A percentile compares a stretch with the other conserved stretches of the same genome.
phyloP scores from a whole-genome alignment of 108 stramenopile species.

The Pseudonitzschia pungens region DNA sequence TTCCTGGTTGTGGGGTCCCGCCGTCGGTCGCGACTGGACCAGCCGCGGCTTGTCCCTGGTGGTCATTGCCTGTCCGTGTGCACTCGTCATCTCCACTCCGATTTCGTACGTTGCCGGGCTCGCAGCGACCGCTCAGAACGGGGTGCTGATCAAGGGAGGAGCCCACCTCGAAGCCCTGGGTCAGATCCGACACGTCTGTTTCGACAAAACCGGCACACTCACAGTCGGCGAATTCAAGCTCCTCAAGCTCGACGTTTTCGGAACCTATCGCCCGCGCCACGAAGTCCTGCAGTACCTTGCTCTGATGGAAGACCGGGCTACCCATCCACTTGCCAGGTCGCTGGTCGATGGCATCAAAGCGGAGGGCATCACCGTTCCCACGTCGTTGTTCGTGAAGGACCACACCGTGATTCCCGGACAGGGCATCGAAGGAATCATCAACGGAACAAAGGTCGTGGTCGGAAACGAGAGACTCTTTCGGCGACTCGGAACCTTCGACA shows the following conservation, averaged over 20 bases:
- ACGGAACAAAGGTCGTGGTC: conserved; percentile 57
- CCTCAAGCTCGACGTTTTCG: conserved; percentile 47
- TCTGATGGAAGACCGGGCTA: conserved; percentile 67
- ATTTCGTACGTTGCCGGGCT: conserved; percentile 89
- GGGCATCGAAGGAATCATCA: conserved; percentile 59
- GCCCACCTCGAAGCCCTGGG: conserved; percentile 72
- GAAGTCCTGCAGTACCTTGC: conserved; percentile 55
- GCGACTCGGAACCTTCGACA: conserved; percentile 50
- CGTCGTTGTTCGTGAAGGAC: conserved; percentile 34
- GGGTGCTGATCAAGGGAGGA: conserved; percentile 86
- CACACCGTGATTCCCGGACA: conserved; percentile 67
- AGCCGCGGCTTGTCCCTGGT: conserved; percentile 83
- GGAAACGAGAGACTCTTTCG: conserved; percentile 72
- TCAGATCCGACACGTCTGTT: conserved; percentile 50
- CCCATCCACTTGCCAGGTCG: conserved; percentile 74
- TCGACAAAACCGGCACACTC: conserved; percentile 88
- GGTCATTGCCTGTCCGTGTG: conserved; percentile 94
- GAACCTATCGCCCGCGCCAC: conserved; percentile 25
- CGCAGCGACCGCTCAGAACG: conserved; percentile 81
- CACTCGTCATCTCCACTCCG: conserved; percentile 90
- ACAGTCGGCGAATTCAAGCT: conserved; percentile 68
- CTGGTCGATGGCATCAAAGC: conserved; percentile 60
- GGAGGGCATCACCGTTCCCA: conserved; percentile 51
- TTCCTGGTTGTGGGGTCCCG: conserved; percentile 73
- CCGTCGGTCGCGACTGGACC: conserved; percentile 69